A percentile compares a stretch with the other conserved stretches of the same genome.
phyloP scores from a whole-genome alignment of 2,329 filamentous ascomycete genomes.

The Fusarium tricinctum region DNA sequence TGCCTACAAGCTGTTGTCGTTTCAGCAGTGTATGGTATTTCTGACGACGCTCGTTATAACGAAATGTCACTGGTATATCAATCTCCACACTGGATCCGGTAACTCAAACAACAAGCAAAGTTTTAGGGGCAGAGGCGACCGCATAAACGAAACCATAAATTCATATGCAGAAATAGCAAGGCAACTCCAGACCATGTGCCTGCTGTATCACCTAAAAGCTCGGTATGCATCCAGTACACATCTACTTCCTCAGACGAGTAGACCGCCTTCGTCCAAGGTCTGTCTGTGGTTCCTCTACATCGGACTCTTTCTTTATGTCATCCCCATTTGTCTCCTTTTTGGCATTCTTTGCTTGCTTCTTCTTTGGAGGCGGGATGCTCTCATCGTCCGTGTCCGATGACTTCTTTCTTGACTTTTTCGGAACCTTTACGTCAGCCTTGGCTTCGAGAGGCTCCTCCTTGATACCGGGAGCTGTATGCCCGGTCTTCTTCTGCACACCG shows the following conservation, averaged over 20 bases:
- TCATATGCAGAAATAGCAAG: too few relatives aligned
- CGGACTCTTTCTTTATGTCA: slow-evolving; percentile 25
- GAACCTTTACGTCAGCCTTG: slow-evolving; percentile 44
- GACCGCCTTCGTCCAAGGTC: slow-evolving; percentile 46
- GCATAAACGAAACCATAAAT: too few relatives aligned
- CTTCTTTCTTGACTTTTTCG: slow-evolving; percentile 48
- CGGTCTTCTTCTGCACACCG: slow-evolving; percentile 84
- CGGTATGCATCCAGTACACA: not conserved
- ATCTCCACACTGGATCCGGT: too few relatives aligned
- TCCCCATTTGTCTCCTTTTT: slow-evolving; percentile 49
- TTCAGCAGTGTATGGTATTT: too few relatives aligned
- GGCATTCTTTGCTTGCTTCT: slow-evolving; percentile 37
- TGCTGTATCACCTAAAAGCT: too few relatives aligned
- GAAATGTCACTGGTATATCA: too few relatives aligned
- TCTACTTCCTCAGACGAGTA: slow-evolving; percentile 42
- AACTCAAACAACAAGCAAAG: too few relatives aligned
- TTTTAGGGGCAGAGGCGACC: too few relatives aligned
- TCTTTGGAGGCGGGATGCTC: slow-evolving; percentile 42
- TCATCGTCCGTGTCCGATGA: slow-evolving; percentile 43
- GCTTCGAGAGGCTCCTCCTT: slow-evolving; percentile 59
- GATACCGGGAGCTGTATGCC: slow-evolving; percentile 57
- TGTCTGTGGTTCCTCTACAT: slow-evolving; percentile 17
- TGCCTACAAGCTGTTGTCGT: too few relatives aligned
- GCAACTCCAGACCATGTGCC: too few relatives aligned
- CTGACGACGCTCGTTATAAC: too few relatives aligned